A percentile compares a stretch with the other conserved stretches of the same genome.
These are phyloP conservation scores for Gossypium lobatum DNA, from an alignment of 441 rosid genomes.

Conservation along the genomic window DNA sequence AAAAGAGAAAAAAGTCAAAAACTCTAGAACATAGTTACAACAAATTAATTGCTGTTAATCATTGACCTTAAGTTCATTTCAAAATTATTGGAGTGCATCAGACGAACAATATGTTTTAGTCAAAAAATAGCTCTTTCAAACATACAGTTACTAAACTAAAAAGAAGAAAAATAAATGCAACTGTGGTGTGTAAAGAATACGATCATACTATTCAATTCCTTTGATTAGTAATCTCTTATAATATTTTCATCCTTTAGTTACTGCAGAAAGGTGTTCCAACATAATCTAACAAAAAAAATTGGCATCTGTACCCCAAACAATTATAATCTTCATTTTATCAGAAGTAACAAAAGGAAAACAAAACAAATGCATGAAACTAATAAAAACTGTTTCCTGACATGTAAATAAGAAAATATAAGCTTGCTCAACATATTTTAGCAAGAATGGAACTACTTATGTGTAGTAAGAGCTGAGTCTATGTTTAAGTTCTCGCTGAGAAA, in stretches of 20 bases:
- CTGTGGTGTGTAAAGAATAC: not conserved
- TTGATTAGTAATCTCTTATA: not conserved
- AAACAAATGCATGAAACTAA: not conserved
- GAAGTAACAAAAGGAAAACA: not conserved
- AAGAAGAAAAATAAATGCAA: not conserved
- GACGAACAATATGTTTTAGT: not conserved
- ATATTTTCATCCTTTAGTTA: not conserved
- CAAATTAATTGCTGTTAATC: not conserved
- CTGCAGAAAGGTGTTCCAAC: not conserved
- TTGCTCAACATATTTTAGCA: slow-evolving; percentile 7
- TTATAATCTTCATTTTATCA: not conserved
- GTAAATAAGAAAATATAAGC: not conserved
- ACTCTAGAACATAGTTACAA: not conserved
- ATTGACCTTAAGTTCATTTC: not conserved
- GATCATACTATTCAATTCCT: not conserved
- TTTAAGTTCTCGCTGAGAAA: slow-evolving; percentile 13
- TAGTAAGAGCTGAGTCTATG: slow-evolving; percentile 8
- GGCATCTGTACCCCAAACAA: not conserved
- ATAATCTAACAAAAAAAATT: not conserved
- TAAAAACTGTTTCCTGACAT: not conserved
- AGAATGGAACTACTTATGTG: not conserved
- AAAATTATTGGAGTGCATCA: not conserved
- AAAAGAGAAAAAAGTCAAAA: not conserved
- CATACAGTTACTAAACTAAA: not conserved
- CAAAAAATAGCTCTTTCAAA: not conserved